Evolutionary conservation across 352 stramenopile species (phyloP).

Genomic region (Phytophthora kernoviae): DNA sequence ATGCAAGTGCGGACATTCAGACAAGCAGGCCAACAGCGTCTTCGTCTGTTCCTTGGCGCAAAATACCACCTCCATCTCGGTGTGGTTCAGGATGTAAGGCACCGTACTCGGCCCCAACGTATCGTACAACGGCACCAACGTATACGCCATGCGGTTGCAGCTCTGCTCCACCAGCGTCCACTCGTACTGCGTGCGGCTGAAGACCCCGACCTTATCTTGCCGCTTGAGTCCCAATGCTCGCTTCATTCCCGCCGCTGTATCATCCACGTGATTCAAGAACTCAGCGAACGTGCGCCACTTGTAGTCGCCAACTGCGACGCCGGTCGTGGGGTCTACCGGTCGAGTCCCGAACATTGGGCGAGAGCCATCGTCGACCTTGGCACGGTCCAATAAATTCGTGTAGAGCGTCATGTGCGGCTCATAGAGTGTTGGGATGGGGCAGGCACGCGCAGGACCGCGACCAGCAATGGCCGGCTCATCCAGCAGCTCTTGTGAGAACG

Average conservation of each 20-base stretch:
- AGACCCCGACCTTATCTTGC: constrained; percentile 56
- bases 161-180: constrained; percentile 65
- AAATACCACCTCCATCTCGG: constrained; percentile 60
- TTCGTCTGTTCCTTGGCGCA: constrained; percentile 47
- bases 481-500: constrained; percentile 14
- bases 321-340: constrained; percentile 35
- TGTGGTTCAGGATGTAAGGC: constrained; percentile 69
- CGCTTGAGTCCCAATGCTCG: constrained; percentile 34
- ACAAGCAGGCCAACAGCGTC: constrained; percentile 38
- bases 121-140: constrained; percentile 76
- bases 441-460: constrained; percentile 27
- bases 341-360: constrained; percentile 57
- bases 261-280: constrained; percentile 49
- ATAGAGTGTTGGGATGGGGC: constrained; percentile 31
- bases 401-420: constrained; percentile 57
- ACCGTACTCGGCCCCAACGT: constrained; percentile 60
- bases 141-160: constrained; percentile 68
- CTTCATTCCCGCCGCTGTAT: constrained; percentile 41
- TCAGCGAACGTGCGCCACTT: constrained; percentile 61
- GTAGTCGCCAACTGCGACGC: constrained; percentile 38
- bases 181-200: constrained; percentile 64
- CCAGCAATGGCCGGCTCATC: constrained; percentile 6
- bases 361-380: constrained; percentile 49
- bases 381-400: constrained; percentile 56
- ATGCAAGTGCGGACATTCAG: constrained; percentile 43